A percentile compares a stretch with the other conserved stretches of the same genome.
Evolutionary conservation across 768 basidiomycete species (phyloP).

Genomic region (Amanita fuliginea): DNA sequence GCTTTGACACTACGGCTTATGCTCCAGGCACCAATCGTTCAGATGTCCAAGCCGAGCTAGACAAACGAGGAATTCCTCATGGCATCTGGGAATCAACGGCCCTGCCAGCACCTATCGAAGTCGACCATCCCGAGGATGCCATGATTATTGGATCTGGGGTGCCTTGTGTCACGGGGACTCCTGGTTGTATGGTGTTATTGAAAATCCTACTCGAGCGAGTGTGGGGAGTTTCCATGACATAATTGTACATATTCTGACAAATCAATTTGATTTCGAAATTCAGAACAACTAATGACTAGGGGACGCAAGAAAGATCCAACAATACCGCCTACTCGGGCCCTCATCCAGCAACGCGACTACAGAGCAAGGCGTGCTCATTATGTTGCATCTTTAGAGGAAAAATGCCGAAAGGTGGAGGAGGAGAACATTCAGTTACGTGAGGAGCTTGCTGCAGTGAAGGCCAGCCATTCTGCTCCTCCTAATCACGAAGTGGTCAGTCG

Average conservation of each 20-base stretch:
- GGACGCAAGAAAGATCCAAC: conserved; percentile 57
- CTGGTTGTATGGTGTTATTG: conserved; percentile 46
- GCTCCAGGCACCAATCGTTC: conserved; percentile 57
- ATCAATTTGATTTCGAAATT: conserved; percentile 14
- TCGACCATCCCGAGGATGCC: conserved; percentile 21
- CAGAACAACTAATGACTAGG: conserved; percentile 34
- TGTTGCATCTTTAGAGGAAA: conserved; percentile 43
- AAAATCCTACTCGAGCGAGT: conserved; percentile 39
- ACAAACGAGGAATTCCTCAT: conserved; percentile 21
- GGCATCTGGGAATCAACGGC: conserved; percentile 36
- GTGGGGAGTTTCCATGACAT: conserved; percentile 29
- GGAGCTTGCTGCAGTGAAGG: conserved; percentile 34
- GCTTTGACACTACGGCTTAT: conserved; percentile 55
- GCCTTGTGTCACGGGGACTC: conserved; percentile 44
- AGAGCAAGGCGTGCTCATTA: conserved; percentile 50
- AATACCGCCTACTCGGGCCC: conserved; percentile 45
- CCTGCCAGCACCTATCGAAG: conserved; percentile 43
- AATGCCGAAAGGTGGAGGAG: conserved; percentile 39
- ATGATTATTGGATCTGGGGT: conserved; percentile 22
- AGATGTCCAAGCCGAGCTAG: conserved; percentile 43
- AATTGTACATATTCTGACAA: conserved; percentile 7
- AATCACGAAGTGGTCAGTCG: conserved; percentile 22
- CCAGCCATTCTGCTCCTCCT: conserved; percentile 14
- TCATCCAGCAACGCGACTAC: conserved; percentile 56
- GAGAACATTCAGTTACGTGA: conserved; percentile 40